A percentile compares a stretch with the other conserved stretches of the same genome.
phyloP scores from a whole-genome alignment of 2,329 filamentous ascomycete species.

The Microascus cirrosus region DNA sequence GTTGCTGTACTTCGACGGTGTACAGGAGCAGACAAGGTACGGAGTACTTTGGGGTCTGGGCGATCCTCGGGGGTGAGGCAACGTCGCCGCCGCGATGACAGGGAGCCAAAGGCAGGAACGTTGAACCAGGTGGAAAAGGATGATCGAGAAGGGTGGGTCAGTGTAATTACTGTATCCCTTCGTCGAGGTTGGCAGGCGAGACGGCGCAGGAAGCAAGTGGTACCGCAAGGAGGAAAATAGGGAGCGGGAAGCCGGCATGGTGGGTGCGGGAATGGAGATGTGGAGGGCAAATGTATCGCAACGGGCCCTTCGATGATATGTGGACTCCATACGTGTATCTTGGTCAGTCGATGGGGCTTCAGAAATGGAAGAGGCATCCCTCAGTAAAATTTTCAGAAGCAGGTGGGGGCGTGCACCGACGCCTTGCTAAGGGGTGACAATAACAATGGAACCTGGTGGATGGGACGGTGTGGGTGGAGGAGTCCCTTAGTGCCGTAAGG shows the following conservation, averaged over 20 bases:
- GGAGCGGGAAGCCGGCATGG: background rate
- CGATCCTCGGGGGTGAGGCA: background rate
- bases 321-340: background rate
- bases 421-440: background rate
- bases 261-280: background rate
- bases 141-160: background rate
- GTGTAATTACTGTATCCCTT: background rate
- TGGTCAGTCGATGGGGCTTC: background rate
- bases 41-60: background rate
- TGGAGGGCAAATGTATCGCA: background rate
- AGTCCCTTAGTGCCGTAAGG: background rate
- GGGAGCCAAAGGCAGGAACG: background rate
- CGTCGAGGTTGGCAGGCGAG: background rate
- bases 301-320: background rate
- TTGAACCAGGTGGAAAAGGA: background rate
- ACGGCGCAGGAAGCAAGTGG: background rate
- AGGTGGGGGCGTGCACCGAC: background rate
- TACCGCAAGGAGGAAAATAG: background rate
- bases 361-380: background rate
- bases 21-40: background rate
- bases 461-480: slow-evolving; percentile 1
- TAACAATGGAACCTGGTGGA: background rate
- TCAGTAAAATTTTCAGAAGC: background rate
- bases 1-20: background rate
- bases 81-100: background rate